These are phyloP conservation scores for Echites panduratus DNA, from an alignment of 257 asterid genomes.

Conservation along the genomic window DNA sequence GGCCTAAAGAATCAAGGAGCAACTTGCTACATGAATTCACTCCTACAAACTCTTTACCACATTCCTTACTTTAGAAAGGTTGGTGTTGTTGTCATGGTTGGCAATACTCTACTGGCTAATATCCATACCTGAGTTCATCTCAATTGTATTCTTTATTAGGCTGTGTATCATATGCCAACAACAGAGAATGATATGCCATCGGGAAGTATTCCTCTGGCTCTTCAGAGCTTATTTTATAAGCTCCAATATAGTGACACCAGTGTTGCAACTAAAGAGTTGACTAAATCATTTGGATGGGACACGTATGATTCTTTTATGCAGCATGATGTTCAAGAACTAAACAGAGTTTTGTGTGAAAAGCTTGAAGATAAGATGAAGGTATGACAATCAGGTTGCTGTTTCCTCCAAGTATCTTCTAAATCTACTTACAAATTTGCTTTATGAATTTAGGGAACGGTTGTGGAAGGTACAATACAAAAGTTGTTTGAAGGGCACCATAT, in stretches of 20 bases:
- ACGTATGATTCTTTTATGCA: conserved; percentile 96
- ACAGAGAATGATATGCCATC: conserved; percentile 98
- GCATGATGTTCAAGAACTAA: conserved; percentile 98
- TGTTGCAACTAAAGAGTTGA: conserved; percentile 94
- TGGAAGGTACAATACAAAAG: conserved; percentile 98
- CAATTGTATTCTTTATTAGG: conserved; percentile 40
- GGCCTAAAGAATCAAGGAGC: conserved; percentile 99
- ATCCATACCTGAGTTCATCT: not conserved
- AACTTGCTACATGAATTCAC: conserved; percentile 97
- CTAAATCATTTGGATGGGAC: conserved; percentile 99
- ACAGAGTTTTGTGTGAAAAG: conserved; percentile 87
- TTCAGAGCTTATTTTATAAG: conserved; percentile 95
- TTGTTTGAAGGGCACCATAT: conserved; percentile 96
- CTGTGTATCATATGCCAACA: conserved; percentile 99
- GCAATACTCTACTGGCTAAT: conserved; percentile 15
- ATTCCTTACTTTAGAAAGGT: conserved; percentile 98
- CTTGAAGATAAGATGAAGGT: conserved; percentile 99
- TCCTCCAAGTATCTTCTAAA: conserved; percentile 3
- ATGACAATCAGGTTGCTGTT: conserved; percentile 11
- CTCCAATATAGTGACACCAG: conserved; percentile 92
- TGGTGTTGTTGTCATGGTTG: conserved; percentile 15
- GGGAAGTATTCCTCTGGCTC: conserved; percentile 98
- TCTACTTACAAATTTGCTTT: conserved; percentile 18
- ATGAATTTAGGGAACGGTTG: conserved; percentile 86
- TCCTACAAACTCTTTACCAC: conserved; percentile 90